These are phyloP conservation scores for Elongisporangium anandrum DNA, from an alignment of 352 stramenopile species.

Conservation along the genomic window DNA sequence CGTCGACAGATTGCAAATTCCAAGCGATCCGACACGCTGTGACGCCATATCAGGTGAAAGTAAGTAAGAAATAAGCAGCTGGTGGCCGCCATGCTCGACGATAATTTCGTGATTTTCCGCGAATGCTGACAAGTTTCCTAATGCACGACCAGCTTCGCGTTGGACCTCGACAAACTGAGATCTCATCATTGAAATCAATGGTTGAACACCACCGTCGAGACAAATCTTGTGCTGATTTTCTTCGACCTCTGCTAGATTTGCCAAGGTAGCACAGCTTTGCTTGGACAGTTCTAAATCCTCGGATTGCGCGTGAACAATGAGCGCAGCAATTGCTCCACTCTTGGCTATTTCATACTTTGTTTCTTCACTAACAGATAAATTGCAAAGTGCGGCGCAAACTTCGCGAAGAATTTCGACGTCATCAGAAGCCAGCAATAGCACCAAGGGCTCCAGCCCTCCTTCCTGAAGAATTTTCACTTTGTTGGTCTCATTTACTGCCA, in stretches of 20 bases:
- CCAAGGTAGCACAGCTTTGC: slow-evolving; percentile 90
- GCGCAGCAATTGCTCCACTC: slow-evolving; percentile 83
- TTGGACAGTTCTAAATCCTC: slow-evolving; percentile 92
- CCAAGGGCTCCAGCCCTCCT: slow-evolving; percentile 92
- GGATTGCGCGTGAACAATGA: slow-evolving; percentile 90
- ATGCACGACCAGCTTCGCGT: slow-evolving; percentile 84
- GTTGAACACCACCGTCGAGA: slow-evolving; percentile 87
- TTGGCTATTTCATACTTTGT: slow-evolving; percentile 98
- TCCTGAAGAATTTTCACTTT: slow-evolving; percentile 97
- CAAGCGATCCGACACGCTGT: slow-evolving; percentile 90
- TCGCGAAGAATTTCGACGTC: slow-evolving; percentile 94
- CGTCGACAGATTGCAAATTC: slow-evolving; percentile 94
- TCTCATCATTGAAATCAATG: slow-evolving; percentile 93
- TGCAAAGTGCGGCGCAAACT: slow-evolving; percentile 92
- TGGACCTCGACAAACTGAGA: slow-evolving; percentile 95
- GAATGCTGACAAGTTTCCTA: slow-evolving; percentile 92
- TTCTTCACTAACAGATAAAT: slow-evolving; percentile 94
- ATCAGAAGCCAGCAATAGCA: slow-evolving; percentile 83
- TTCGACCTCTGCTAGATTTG: slow-evolving; percentile 93
- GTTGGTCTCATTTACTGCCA: slow-evolving; percentile 88
- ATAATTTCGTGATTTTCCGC: slow-evolving; percentile 89
- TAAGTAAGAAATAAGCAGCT: slow-evolving; percentile 95
- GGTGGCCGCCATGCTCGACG: slow-evolving; percentile 88
- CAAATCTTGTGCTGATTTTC: slow-evolving; percentile 96
- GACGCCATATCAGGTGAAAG: slow-evolving; percentile 93